Evolutionary conservation across 78 protist species (phyloP).

Genomic region (Diacronema lutheri): DNA sequence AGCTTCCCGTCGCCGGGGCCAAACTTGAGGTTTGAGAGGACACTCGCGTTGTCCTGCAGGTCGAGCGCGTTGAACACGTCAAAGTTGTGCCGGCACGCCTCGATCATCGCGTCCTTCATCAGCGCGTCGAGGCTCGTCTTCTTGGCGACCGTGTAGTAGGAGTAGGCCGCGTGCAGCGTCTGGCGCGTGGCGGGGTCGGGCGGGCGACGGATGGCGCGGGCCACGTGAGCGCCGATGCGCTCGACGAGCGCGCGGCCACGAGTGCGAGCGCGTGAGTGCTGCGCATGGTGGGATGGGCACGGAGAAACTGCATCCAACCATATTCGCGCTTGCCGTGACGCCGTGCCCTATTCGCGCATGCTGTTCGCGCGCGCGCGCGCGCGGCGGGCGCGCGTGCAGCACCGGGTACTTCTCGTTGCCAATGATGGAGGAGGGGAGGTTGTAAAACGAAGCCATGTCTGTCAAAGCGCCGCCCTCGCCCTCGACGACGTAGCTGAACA

Average conservation of each 20-base stretch:
- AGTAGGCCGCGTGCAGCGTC: constrained; percentile 88
- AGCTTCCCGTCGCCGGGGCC: constrained; percentile 96
- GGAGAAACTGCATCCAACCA: no score
- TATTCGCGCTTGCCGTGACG: no score
- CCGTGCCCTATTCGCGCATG: no score
- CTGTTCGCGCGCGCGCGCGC: no score
- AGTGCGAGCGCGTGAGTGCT: no score
- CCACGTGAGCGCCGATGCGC: background rate
- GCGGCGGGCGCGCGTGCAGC: no score
- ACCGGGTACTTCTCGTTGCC: constrained; percentile 64
- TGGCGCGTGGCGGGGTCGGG: constrained; percentile 27
- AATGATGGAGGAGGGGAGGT: constrained; percentile 88
- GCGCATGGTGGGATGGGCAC: no score
- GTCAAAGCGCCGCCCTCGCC: constrained; percentile 51
- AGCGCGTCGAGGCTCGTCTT: constrained; percentile 56
- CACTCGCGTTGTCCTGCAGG: constrained; percentile 55
- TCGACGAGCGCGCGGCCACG: no score
- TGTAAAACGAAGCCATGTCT: constrained; percentile 86
- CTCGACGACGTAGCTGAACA: constrained; percentile 85
- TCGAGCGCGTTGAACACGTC: constrained; percentile 86
- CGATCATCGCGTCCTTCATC: constrained; percentile 78
- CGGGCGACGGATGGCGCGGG: background rate
- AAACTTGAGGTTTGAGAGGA: constrained; percentile 83
- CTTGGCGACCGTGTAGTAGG: constrained; percentile 87
- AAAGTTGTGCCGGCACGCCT: constrained; percentile 56